These are phyloP conservation scores for Fusarium compactum DNA, from an alignment of 2,329 filamentous ascomycete species.

Conservation along the genomic window DNA sequence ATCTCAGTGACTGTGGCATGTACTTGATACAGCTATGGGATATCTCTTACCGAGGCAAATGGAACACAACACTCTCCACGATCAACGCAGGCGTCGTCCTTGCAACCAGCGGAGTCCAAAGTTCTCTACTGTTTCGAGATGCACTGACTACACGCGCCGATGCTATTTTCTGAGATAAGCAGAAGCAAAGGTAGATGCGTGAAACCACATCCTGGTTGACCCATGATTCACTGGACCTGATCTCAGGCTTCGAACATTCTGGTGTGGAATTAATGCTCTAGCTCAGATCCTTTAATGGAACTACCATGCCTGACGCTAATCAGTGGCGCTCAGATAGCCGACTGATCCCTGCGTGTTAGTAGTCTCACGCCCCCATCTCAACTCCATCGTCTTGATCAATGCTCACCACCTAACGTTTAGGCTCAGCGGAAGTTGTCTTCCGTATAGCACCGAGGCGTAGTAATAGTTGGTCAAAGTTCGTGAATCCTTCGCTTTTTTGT, in stretches of 20 bases:
- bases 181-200: not conserved
- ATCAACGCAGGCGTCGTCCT: not conserved
- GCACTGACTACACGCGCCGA: not conserved
- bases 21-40: not conserved
- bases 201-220: not conserved
- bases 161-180: conserved; percentile 24
- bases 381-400: not conserved
- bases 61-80: not conserved
- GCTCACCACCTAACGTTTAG: not conserved
- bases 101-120: not conserved
- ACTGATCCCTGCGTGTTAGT: not conserved
- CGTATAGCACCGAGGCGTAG: not conserved
- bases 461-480: not conserved
- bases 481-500: not conserved
- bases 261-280: not conserved
- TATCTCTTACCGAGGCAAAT: not conserved
- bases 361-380: conserved; percentile 1
- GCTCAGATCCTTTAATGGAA: conserved; percentile 17
- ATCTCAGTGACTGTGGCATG: not conserved
- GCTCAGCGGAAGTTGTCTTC: conserved; percentile 4
- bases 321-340: conserved; percentile 3
- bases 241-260: not conserved
- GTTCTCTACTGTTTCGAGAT: not conserved
- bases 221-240: not conserved
- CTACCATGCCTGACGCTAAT: not conserved